phyloP scores from a whole-genome alignment of 164 flowering plant genomes.

The Chimonanthus praecox region DNA sequence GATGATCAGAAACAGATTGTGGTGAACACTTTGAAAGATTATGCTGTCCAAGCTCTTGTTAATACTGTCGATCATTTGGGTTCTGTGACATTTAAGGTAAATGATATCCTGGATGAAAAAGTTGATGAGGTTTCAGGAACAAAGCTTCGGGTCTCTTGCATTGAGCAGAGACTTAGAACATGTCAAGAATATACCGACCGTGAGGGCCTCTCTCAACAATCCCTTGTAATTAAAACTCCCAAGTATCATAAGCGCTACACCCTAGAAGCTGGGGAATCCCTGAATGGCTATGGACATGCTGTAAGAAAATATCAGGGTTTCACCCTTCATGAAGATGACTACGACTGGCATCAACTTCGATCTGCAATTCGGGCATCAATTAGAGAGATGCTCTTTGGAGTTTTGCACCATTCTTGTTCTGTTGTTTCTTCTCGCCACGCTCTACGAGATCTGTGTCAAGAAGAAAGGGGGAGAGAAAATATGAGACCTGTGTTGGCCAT shows the following conservation, averaged over 20 bases:
- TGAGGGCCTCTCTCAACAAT: slow-evolving; percentile 75
- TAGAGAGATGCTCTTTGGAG: too few relatives aligned
- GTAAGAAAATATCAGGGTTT: slow-evolving; percentile 41
- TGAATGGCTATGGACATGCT: slow-evolving; percentile 32
- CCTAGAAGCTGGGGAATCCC: slow-evolving; percentile 71
- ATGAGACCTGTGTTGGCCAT: too few relatives aligned
- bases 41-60: slow-evolving; percentile 78
- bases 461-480: too few relatives aligned
- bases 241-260: slow-evolving; percentile 76
- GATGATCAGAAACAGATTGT: slow-evolving; percentile 77
- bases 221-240: slow-evolving; percentile 58
- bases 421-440: too few relatives aligned
- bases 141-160: slow-evolving; percentile 66
- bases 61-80: slow-evolving; percentile 95
- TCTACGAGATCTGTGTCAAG: too few relatives aligned
- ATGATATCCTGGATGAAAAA: slow-evolving; percentile 66
- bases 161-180: slow-evolving; percentile 79
- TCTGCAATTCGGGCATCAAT: too few relatives aligned
- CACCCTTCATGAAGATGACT: slow-evolving; percentile 52
- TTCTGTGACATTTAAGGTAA: slow-evolving; percentile 71
- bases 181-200: slow-evolving; percentile 67
- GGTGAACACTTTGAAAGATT: slow-evolving; percentile 82
- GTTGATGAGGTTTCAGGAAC: slow-evolving; percentile 69
- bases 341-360: slow-evolving; percentile 52
- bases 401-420: too few relatives aligned